Evolutionary conservation across 192 early-diverging fungal genomes (phyloP).

Genomic region (Endogone sp.): DNA sequence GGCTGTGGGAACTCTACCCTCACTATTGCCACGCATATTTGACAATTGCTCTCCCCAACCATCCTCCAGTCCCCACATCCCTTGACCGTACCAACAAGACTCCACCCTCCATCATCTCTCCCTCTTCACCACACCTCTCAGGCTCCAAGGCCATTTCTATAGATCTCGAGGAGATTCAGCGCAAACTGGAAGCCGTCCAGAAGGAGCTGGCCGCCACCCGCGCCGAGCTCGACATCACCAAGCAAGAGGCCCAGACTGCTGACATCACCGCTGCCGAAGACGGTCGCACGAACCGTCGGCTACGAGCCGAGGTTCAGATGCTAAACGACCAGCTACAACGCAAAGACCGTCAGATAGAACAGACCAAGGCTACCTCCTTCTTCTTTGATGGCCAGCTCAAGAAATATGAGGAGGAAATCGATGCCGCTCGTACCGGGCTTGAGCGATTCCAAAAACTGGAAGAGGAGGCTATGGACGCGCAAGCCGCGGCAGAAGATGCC

Average conservation of each 20-base stretch:
- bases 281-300: conserved; percentile 30
- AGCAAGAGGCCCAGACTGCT: conserved; percentile 25
- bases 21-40: background rate
- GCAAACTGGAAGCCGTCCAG: conserved; percentile 28
- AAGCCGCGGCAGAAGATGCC: conserved; percentile 17
- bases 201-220: conserved; percentile 18
- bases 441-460: conserved; percentile 31
- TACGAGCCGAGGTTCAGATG: conserved; percentile 31
- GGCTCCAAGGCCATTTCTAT: background rate
- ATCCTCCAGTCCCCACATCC: background rate
- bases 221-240: conserved; percentile 25
- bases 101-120: background rate
- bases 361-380: conserved; percentile 36
- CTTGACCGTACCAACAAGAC: background rate
- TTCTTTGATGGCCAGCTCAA: conserved; percentile 39
- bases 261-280: conserved; percentile 29
- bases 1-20: background rate
- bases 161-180: conserved; percentile 34
- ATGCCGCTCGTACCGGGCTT: conserved; percentile 26
- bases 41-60: background rate
- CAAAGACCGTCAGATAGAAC: conserved; percentile 35
- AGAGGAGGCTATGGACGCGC: conserved; percentile 25
- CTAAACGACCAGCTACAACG: conserved; percentile 34
- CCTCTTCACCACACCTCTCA: background rate
- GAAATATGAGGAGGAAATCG: conserved; percentile 40